phyloP scores from a whole-genome alignment of 306 rosid species.

The Sicyos edulis region DNA sequence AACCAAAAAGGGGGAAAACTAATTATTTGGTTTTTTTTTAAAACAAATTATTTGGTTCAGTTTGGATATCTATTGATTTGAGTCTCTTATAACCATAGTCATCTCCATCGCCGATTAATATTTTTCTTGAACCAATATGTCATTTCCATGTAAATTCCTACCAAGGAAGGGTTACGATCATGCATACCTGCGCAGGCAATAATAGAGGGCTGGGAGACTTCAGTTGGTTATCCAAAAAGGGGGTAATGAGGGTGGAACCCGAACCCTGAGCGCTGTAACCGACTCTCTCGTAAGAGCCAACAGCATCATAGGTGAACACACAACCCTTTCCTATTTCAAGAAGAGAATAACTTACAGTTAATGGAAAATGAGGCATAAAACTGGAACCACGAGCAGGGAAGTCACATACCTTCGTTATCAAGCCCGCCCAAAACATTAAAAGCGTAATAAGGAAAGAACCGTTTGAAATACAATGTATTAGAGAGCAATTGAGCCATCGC shows the following conservation, averaged over 20 bases:
- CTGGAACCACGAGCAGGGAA: conserved; percentile 19
- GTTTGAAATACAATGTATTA: conserved; percentile 89
- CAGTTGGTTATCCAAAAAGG: conserved; percentile 80
- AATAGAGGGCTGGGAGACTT: conserved; percentile 93
- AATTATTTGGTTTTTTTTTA: neutral
- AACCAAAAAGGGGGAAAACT: no score
- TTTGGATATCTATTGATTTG: neutral
- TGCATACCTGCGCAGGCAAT: conserved; percentile 64
- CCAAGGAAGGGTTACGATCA: conserved; percentile 17
- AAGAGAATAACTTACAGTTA: conserved; percentile 6
- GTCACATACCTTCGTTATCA: conserved; percentile 71
- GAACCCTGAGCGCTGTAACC: conserved; percentile 97
- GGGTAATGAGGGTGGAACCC: conserved; percentile 88
- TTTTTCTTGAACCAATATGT: neutral
- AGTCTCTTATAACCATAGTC: neutral
- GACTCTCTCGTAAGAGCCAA: conserved; percentile 98
- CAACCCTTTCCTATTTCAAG: conserved; percentile 79
- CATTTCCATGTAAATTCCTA: neutral
- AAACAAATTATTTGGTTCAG: neutral
- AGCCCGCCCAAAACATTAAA: conserved; percentile 97
- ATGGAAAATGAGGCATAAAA: conserved; percentile 19
- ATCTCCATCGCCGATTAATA: no score
- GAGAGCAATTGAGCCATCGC: conserved; percentile 96
- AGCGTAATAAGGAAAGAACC: conserved; percentile 92
- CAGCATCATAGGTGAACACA: conserved; percentile 97